Evolutionary conservation across 371 early-diverging fungal genomes (phyloP).

Genomic region (Massospora cicadina): DNA sequence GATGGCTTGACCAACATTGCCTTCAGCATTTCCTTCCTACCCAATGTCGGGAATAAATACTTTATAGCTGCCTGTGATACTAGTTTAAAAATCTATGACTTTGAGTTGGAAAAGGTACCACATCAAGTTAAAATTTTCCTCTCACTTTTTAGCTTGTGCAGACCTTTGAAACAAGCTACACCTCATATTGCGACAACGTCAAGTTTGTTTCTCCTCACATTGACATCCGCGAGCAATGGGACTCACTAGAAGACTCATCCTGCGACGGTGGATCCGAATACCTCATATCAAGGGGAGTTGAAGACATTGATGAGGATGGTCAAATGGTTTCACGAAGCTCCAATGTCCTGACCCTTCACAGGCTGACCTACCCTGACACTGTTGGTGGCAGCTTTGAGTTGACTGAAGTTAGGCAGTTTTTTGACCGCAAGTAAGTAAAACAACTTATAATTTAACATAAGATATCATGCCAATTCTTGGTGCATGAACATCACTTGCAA

Average conservation of each 20-base stretch:
- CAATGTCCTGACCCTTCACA: constrained; percentile 65
- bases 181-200: constrained; percentile 79
- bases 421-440: constrained; percentile 45
- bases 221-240: constrained; percentile 10
- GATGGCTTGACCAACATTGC: constrained; percentile 87
- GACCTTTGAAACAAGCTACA: constrained; percentile 60
- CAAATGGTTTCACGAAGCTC: constrained; percentile 44
- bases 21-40: constrained; percentile 80
- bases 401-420: constrained; percentile 43
- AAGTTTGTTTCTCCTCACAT: constrained; percentile 38
- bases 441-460: constrained; percentile 14
- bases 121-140: neutral
- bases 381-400: constrained; percentile 45
- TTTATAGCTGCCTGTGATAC: constrained; percentile 79
- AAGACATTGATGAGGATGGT: constrained; percentile 66
- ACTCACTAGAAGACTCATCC: constrained; percentile 11
- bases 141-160: constrained; percentile 32
- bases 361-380: constrained; percentile 51
- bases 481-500: constrained; percentile 67
- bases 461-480: constrained; percentile 82
- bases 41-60: constrained; percentile 77
- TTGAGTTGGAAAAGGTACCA: constrained; percentile 49
- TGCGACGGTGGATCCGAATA: constrained; percentile 20
- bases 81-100: constrained; percentile 67
- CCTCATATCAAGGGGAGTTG: constrained; percentile 73